Conservation (phyloP, 2,329 filamentous ascomycete genomes). For the Exophiala oligosperma region DNA sequence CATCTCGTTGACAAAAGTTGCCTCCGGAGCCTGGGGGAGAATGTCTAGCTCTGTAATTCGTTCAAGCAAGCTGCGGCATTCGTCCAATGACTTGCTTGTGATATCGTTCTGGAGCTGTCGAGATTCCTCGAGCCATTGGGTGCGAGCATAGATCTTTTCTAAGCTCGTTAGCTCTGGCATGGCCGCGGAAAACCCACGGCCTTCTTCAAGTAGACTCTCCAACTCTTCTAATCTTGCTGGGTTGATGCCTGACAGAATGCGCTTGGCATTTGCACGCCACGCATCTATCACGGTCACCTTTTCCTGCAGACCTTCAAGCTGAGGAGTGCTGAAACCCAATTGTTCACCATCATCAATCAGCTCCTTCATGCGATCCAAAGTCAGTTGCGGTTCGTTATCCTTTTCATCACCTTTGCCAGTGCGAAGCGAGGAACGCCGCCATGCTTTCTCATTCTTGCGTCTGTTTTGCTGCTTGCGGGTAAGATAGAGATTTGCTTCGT, state of each 20-base stretch:
- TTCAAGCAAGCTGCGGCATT: slow-evolving; percentile 76
- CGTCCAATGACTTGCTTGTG: slow-evolving; percentile 69
- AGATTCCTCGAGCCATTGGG: slow-evolving; percentile 85
- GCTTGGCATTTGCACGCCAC: slow-evolving; percentile 75
- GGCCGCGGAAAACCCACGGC: slow-evolving; percentile 85
- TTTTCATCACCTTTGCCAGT: slow-evolving; percentile 81
- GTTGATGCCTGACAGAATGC: slow-evolving; percentile 66
- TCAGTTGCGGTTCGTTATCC: slow-evolving; percentile 74
- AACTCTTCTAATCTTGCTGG: slow-evolving; percentile 70
- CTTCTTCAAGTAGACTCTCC: slow-evolving; percentile 87
- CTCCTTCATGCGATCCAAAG: slow-evolving; percentile 82
- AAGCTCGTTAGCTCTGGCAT: slow-evolving; percentile 84
- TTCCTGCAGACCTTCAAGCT: slow-evolving; percentile 82
- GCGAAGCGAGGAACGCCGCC: slow-evolving; percentile 70
- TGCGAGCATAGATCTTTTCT: slow-evolving; percentile 75
- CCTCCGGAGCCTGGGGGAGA: slow-evolving; percentile 74
- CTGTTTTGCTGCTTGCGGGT: slow-evolving; percentile 97
- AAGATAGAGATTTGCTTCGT: slow-evolving; percentile 94
- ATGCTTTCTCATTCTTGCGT: slow-evolving; percentile 88
- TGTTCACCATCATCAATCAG: slow-evolving; percentile 80
- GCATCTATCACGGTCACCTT: slow-evolving; percentile 79
- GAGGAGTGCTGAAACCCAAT: slow-evolving; percentile 89
- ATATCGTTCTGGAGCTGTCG: slow-evolving; percentile 63
- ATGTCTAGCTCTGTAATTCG: slow-evolving; percentile 77
- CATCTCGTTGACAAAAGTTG: slow-evolving; percentile 74